These are phyloP conservation scores for Didymella keratinophila DNA, from an alignment of 2,329 filamentous ascomycete genomes.

Conservation along the genomic window DNA sequence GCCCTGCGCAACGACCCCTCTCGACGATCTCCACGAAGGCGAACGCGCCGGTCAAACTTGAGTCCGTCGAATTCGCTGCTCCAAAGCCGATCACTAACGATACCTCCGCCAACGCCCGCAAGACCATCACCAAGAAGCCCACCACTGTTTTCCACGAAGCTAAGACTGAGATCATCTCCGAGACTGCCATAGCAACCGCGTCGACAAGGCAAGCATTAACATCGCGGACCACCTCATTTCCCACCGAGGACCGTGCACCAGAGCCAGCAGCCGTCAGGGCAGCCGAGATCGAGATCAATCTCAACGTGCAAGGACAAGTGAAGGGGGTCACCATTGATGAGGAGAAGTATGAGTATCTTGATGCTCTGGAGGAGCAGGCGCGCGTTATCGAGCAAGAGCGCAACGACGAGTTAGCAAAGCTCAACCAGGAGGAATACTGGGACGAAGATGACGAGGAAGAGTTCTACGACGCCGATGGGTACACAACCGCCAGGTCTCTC, in stretches of 20 bases:
- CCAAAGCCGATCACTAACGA: constrained; percentile 38
- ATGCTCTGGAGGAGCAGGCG: constrained; percentile 49
- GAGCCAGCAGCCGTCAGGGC: constrained; percentile 28
- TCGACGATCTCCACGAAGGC: constrained; percentile 35
- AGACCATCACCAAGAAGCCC: constrained; percentile 60
- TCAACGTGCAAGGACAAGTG: constrained; percentile 19
- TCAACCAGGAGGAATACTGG: constrained; percentile 75
- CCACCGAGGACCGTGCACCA: constrained; percentile 32
- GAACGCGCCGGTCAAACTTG: constrained; percentile 27
- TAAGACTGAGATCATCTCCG: constrained; percentile 29
- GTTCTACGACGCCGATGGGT: constrained; percentile 73
- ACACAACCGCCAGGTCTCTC: constrained; percentile 79
- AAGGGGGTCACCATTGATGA: constrained; percentile 32
- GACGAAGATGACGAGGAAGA: constrained; percentile 76
- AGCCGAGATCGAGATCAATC: constrained; percentile 18
- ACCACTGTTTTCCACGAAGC: constrained; percentile 64
- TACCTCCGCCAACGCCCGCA: constrained; percentile 52
- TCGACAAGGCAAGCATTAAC: constrained; percentile 34
- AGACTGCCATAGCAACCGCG: constrained; percentile 27
- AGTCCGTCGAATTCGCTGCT: constrained; percentile 28
- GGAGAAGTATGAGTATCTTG: constrained; percentile 47
- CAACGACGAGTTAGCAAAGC: constrained; percentile 48
- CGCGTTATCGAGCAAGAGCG: constrained; percentile 47
- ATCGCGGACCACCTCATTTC: constrained; percentile 35
- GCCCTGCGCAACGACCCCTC: constrained; percentile 69